These are phyloP conservation scores for Drechslerella dactyloides DNA, from an alignment of 2,329 filamentous ascomycete genomes.

Conservation along the genomic window DNA sequence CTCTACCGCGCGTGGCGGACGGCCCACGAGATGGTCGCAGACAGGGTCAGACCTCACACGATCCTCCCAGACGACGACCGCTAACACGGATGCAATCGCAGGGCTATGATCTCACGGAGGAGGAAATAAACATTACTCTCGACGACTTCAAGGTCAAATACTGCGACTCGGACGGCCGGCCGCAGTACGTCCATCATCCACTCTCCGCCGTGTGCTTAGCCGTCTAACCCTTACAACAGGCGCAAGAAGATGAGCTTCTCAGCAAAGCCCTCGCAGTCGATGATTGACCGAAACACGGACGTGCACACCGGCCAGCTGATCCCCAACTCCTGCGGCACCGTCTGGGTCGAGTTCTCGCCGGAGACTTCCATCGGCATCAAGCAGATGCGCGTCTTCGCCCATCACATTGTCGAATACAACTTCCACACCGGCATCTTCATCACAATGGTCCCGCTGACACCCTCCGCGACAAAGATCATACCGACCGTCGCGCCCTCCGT, in stretches of 20 bases:
- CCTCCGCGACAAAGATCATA: conserved; percentile 85
- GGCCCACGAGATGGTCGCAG: conserved; percentile 90
- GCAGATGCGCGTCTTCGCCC: conserved; percentile 87
- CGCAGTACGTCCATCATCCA: conserved; percentile 68
- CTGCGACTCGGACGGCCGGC: conserved; percentile 72
- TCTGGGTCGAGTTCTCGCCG: conserved; percentile 90
- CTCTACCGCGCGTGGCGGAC: conserved; percentile 96
- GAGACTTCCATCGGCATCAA: conserved; percentile 84
- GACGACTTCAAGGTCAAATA: conserved; percentile 79
- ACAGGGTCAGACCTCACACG: conserved; percentile 70
- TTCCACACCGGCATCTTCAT: conserved; percentile 92
- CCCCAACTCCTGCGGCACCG: conserved; percentile 77
- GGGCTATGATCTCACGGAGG: conserved; percentile 91
- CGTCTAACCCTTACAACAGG: conserved; percentile 61
- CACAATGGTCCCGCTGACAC: conserved; percentile 79
- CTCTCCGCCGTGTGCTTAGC: conserved; percentile 2
- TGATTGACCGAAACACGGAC: conserved; percentile 83
- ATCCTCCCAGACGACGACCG: conserved; percentile 7
- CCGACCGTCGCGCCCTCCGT: conserved; percentile 76
- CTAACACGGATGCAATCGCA: conserved; percentile 58
- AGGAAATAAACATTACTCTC: conserved; percentile 84
- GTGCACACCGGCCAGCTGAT: conserved; percentile 69
- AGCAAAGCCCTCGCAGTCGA: conserved; percentile 79
- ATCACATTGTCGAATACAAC: conserved; percentile 77
- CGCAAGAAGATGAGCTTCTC: conserved; percentile 86